phyloP scores from a whole-genome alignment of 164 flowering plant species.

The Vitis rupestris region DNA sequence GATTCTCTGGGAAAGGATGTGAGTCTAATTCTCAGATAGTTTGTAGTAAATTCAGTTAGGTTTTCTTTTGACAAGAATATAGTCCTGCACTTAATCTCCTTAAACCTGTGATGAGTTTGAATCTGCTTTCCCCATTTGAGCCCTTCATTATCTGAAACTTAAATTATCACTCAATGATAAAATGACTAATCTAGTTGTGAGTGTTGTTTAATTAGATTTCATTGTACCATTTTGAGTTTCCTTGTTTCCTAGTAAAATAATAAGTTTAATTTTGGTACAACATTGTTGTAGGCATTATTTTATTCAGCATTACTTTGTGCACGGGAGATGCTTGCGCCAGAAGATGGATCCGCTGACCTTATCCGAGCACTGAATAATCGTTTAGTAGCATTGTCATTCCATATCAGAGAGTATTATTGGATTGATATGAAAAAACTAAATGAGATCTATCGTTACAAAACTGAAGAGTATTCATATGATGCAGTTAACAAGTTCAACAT shows the following conservation, averaged over 20 bases:
- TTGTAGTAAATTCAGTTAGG: no score
- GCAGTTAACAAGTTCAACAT: constrained; percentile 50
- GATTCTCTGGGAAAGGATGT: no score
- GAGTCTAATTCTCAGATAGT: no score
- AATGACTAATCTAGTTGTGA: no score
- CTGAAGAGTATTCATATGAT: constrained; percentile 45
- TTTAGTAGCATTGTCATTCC: constrained; percentile 46
- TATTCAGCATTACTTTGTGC: constrained; percentile 55
- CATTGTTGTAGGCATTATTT: constrained; percentile 42
- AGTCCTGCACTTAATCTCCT: no score
- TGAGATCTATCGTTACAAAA: constrained; percentile 39
- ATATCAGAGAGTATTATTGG: constrained; percentile 48
- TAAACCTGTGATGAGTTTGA: no score
- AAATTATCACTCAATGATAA: no score
- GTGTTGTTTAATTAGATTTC: no score
- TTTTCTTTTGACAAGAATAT: no score
- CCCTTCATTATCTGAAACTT: no score
- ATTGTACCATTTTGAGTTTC: neutral
- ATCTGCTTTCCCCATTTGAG: no score
- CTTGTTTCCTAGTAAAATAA: neutral
- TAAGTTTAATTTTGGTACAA: neutral
- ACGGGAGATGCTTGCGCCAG: constrained; percentile 60
- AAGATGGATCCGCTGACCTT: constrained; percentile 55
- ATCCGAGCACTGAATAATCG: constrained; percentile 53
- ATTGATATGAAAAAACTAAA: constrained; percentile 37